Base-by-base conservation (phyloP, 2,329 filamentous ascomycete species). In the Sordariomycetes sp. region DNA sequence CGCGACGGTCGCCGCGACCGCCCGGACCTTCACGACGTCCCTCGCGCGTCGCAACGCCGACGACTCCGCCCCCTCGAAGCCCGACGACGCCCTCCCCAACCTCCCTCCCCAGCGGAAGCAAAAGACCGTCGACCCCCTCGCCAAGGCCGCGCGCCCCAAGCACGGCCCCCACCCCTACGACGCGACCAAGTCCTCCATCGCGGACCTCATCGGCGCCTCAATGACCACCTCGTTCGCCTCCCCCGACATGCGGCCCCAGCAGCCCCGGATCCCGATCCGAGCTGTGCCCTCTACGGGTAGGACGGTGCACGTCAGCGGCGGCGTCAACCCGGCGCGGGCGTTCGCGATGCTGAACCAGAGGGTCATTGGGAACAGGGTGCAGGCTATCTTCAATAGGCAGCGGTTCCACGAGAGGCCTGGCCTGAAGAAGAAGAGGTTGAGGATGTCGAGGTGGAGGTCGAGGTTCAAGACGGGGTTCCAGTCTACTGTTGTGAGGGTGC, bases 331-430 rank as follows among this genome's bases (percentile, higher is more conserved):
- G 4, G 69, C 70, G n/a, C 63, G 69, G 8, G 75, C 76, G 0
- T 68, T 84, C 45, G 64, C 65, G 36, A 58, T 74, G 6, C 67
- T 81, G 3, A 65, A 71, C 48, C 63, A 64, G 45, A 64, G 74
- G 55, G 66, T 73, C 35, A 61, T 62, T 5, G 64, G 67, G 64
- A 90, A 92, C 65, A 74, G 70, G 51, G 72, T 94, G 55, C 74
- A 70, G 62, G 59, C 54, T 2, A 83, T 89, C 63, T 74, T 74
- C 56, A 67, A 69, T 22, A 68, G 64, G 61, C 89, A 94, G 71
- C 75, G 76, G 61, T 89, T 82, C 64, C 86, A 95, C 69, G 89
- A 94, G 75, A 74, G 89, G 53, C 78, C 79, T 0, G 89, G 89
- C 2, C 65, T 89, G 65, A 90, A 87, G 79, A 78, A 85, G 70